These are phyloP conservation scores for Xylaria scruposa DNA, from an alignment of 495 filamentous ascomycete species.

Conservation along the genomic window DNA sequence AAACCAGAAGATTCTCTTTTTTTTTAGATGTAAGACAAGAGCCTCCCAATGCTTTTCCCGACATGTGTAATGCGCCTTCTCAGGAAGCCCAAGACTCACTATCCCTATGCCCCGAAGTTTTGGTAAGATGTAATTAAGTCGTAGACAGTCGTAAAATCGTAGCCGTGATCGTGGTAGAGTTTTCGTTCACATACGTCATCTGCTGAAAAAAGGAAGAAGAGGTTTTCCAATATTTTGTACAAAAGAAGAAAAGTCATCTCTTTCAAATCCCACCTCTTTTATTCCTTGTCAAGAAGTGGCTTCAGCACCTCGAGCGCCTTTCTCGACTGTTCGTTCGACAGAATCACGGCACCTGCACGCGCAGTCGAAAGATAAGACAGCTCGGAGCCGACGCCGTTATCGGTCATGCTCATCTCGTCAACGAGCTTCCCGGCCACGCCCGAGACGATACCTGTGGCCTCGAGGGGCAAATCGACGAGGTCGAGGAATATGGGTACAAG, in stretches of 20 bases:
- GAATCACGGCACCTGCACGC: constrained; percentile 87
- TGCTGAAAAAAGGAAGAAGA: background rate
- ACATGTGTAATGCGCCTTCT: background rate
- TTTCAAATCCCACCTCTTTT: background rate
- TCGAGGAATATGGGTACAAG: constrained; percentile 92
- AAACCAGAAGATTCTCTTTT: background rate
- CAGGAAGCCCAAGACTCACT: background rate
- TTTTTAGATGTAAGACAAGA: background rate
- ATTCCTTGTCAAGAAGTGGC: constrained; percentile 47
- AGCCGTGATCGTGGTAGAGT: constrained; percentile 5
- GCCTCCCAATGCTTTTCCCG: background rate
- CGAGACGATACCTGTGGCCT: constrained; percentile 93
- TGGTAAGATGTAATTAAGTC: background rate
- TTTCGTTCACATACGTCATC: background rate
- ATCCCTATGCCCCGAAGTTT: constrained; percentile 2
- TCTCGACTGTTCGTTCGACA: constrained; percentile 72
- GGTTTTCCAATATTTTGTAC: background rate
- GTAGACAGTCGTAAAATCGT: constrained; percentile 20
- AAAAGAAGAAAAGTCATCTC: background rate
- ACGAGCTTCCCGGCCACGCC: constrained; percentile 85
- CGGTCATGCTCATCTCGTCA: constrained; percentile 56
- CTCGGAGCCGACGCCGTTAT: constrained; percentile 67
- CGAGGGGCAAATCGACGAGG: constrained; percentile 77
- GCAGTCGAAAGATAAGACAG: constrained; percentile 91
- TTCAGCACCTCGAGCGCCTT: constrained; percentile 74